Evolutionary conservation across 2,329 filamentous ascomycete genomes (phyloP), one percentile per base, ranked within the genome.

Genomic region (Fusarium chlamydosporum): DNA sequence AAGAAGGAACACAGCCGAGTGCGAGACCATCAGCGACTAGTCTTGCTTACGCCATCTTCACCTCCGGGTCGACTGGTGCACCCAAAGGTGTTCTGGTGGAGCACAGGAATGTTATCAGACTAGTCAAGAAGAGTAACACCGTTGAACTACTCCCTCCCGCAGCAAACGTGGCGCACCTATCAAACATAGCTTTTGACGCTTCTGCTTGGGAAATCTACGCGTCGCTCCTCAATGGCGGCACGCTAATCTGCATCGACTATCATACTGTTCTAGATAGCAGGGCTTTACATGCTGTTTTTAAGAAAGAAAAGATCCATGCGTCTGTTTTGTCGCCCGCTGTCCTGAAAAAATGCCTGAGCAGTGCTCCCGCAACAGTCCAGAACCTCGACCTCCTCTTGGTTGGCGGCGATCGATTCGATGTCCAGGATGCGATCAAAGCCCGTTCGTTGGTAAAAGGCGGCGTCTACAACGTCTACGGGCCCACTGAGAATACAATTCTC

Each of bases 61-160:
- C 72, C 0, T 72, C 71, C 0, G 72, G 72, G 0, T 73, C 67
- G 2, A 74, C 70, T 0, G 72, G 70, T 7, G 31, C 76, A 71
- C 56, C 72, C 3, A 68, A 68, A 54, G 65, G 65, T 3, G 65
- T 68, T 20, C 59, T 65, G 65, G 26, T 65, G 2, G 61, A 68
- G 16, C 65, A 59, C 3, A 56, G 61, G 7, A 43, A 33, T 10
- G 27, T 65, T 1, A 23, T 48, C n/a, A 20, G 42, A 4, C 27
- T 46, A 3, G 27, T 46, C 9, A 45, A 45, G 10, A 12, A 18
- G 23, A 23, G 23, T 23, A 23, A 23, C 6, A 23, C 23, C 23
- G 23, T 23, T 23, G 23, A 11, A n/a, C 15, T 18, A 18, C 11
- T 5, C 7, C 8, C 6, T 1, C 23, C 23, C 23, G 23, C 23